These are phyloP conservation scores for Erythrophleum fordii DNA, from an alignment of 306 rosid genomes.

Conservation along the genomic window DNA sequence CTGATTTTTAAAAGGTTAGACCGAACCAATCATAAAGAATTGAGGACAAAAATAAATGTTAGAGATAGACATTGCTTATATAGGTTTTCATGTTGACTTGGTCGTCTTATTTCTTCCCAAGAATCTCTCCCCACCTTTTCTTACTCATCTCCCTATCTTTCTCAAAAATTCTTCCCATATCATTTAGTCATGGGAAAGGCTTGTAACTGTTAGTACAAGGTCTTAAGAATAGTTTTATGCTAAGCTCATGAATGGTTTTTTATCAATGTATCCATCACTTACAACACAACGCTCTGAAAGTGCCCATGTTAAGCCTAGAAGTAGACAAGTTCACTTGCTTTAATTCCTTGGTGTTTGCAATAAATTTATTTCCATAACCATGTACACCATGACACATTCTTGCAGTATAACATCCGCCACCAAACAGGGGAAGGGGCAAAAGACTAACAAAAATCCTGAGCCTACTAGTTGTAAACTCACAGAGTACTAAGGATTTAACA, in stretches of 20 bases:
- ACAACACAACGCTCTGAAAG: neutral
- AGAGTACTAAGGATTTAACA: constrained; percentile 28
- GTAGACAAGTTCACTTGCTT: constrained; percentile 7
- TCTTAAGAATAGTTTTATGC: neutral
- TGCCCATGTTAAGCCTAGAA: neutral
- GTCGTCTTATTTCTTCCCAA: neutral
- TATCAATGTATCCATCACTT: neutral
- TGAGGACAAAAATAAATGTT: neutral
- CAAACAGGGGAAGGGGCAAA: constrained; percentile 10
- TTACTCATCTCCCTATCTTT: neutral
- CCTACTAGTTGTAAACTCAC: constrained; percentile 12
- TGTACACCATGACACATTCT: constrained; percentile 33
- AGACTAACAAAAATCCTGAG: constrained; percentile 10
- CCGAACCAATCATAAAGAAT: neutral
- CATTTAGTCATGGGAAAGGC: neutral
- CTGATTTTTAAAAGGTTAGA: neutral
- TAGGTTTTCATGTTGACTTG: neutral
- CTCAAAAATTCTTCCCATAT: neutral
- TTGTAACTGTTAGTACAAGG: neutral
- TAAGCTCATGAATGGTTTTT: neutral
- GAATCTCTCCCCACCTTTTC: neutral
- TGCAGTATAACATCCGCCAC: constrained; percentile 31
- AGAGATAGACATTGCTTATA: neutral
- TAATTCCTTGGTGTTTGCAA: constrained; percentile 34
- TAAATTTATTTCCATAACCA: constrained; percentile 27